phyloP scores from a whole-genome alignment of 208 protist species.

The Trypanosomatidae sp. region DNA sequence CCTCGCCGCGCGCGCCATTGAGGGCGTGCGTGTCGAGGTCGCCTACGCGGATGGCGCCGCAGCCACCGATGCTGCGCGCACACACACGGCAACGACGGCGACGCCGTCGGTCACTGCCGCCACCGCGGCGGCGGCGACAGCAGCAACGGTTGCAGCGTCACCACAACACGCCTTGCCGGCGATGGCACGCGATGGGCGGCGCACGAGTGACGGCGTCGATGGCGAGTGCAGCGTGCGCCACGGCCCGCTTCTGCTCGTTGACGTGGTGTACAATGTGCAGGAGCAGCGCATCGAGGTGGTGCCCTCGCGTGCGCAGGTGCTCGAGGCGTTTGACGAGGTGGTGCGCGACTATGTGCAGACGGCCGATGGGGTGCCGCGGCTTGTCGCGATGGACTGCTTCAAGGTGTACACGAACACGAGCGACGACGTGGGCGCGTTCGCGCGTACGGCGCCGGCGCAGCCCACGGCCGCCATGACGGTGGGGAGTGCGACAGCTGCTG shows the following conservation, averaged over 20 bases:
- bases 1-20: too few species aligned
- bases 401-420: conserved; percentile 81
- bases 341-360: conserved; percentile 86
- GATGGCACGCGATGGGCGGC: conserved; percentile 1
- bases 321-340: conserved; percentile 76
- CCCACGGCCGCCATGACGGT: too few species aligned
- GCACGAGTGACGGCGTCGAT: not conserved
- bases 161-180: not conserved
- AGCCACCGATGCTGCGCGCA: conserved; percentile 49
- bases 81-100: conserved; percentile 8
- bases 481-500: conserved; percentile 24
- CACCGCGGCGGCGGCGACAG: not conserved
- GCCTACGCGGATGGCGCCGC: conserved; percentile 72
- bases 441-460: too few species aligned
- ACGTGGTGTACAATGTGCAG: conserved; percentile 65
- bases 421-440: conserved; percentile 26
- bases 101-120: not conserved
- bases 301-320: conserved; percentile 51
- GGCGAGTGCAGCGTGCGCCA: conserved; percentile 12
- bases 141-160: not conserved
- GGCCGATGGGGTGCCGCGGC: conserved; percentile 62
- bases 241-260: conserved; percentile 61
- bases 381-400: conserved; percentile 81
- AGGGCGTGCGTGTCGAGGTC: too few species aligned
- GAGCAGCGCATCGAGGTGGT: conserved; percentile 54